These are phyloP conservation scores for Eimeria sp. DNA, from an alignment of 169 alveolate genomes.

Conservation along the genomic window DNA sequence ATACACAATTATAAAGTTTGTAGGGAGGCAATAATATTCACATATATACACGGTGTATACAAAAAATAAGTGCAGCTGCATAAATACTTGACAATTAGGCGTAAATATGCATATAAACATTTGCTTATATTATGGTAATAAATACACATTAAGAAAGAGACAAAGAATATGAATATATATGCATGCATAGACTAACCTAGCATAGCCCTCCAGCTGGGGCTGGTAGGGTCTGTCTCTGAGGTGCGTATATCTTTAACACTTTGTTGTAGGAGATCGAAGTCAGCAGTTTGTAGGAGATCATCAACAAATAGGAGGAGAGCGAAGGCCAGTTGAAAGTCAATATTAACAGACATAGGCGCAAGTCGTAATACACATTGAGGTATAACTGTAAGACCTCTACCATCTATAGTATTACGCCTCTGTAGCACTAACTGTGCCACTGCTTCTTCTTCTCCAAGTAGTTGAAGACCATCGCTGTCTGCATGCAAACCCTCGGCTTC, in stretches of 20 bases:
- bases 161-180: too few species aligned
- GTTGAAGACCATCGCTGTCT: constrained; percentile 3
- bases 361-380: constrained; percentile 74
- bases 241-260: constrained; percentile 81
- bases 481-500: constrained; percentile 28
- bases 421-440: constrained; percentile 59
- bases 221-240: constrained; percentile 37
- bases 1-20: not conserved
- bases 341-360: constrained; percentile 71
- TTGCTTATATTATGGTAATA: too few species aligned
- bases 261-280: constrained; percentile 78
- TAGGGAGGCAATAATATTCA: not conserved
- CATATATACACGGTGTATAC: not conserved
- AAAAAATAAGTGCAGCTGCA: not conserved
- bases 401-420: constrained; percentile 53
- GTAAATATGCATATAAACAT: not conserved
- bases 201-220: constrained; percentile 80
- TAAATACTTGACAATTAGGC: not conserved
- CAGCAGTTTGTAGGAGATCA: constrained; percentile 71
- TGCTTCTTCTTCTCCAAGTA: constrained; percentile 64
- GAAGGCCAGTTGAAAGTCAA: constrained; percentile 76
- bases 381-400: constrained; percentile 74
- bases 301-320: constrained; percentile 71
- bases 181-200: constrained; percentile 23
- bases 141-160: too few species aligned